phyloP scores from a whole-genome alignment of 140 eudicot genomes.

The Ambrosia hybrid region DNA sequence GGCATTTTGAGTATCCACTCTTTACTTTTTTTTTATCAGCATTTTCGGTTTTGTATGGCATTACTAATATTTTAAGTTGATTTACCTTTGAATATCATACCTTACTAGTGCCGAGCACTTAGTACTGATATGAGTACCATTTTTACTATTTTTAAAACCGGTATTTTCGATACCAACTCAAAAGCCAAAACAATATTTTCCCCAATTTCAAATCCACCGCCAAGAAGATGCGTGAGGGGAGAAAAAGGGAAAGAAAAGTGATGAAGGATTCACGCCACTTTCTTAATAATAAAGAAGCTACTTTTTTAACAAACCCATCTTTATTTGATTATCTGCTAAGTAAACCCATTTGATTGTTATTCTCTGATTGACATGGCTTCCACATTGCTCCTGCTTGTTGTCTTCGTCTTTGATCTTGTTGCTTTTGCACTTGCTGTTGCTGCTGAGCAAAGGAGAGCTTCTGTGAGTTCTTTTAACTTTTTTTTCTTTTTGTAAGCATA shows the following conservation, averaged over 20 bases:
- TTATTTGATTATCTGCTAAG: constrained; percentile 13
- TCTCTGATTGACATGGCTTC: constrained; percentile 57
- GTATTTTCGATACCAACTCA: too few relatives aligned
- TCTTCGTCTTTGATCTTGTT: constrained; percentile 69
- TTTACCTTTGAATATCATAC: too few relatives aligned
- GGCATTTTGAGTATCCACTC: too few relatives aligned
- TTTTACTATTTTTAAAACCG: too few relatives aligned
- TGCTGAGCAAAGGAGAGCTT: constrained; percentile 85
- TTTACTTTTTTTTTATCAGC: too few relatives aligned
- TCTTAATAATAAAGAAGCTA: constrained; percentile 10
- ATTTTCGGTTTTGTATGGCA: too few relatives aligned
- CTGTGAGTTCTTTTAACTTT: constrained; percentile 43
- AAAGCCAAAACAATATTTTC: neutral
- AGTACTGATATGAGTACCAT: too few relatives aligned
- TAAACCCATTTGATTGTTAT: neutral
- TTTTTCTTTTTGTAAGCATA: neutral
- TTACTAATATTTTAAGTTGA: too few relatives aligned
- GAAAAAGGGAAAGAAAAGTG: neutral
- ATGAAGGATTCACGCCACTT: constrained; percentile 32
- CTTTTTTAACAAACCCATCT: constrained; percentile 3
- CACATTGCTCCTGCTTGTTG: constrained; percentile 52
- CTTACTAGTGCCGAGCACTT: too few relatives aligned
- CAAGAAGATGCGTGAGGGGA: constrained; percentile 13
- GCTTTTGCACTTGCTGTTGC: constrained; percentile 98
- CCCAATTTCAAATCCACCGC: constrained; percentile 28